Percentiles rank a stretch among this genome's conserved stretches.
Conservation (phyloP, 2,329 filamentous ascomycete species). For the Zymoseptoria ardabiliae region DNA sequence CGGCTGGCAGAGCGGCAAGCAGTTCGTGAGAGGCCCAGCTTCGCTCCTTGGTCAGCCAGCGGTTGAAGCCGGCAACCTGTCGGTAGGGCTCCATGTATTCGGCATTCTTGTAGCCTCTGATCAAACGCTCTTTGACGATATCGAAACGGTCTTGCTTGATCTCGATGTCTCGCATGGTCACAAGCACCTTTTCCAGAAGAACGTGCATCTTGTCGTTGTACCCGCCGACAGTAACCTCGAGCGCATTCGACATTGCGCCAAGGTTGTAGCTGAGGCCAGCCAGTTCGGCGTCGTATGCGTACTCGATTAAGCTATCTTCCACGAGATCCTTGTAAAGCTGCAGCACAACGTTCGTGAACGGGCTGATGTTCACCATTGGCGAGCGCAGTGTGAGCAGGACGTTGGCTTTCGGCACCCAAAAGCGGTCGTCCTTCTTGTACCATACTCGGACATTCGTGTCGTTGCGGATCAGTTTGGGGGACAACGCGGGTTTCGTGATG, state of each 20-base stretch:
- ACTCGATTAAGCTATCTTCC: slow-evolving; percentile 80
- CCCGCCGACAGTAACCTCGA: slow-evolving; percentile 73
- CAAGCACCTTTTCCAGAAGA: slow-evolving; percentile 78
- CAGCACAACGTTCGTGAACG: slow-evolving; percentile 69
- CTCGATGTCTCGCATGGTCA: slow-evolving; percentile 75
- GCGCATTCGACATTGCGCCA: slow-evolving; percentile 61
- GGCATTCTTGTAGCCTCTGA: slow-evolving; percentile 74
- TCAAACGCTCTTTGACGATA: slow-evolving; percentile 79
- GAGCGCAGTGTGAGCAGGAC: slow-evolving; percentile 74
- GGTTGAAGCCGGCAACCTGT: slow-evolving; percentile 75
- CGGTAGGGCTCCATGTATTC: slow-evolving; percentile 83
- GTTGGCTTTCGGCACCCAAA: slow-evolving; percentile 95
- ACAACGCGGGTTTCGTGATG: slow-evolving; percentile 62
- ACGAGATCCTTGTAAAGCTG: slow-evolving; percentile 79
- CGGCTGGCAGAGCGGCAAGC: slow-evolving; percentile 63
- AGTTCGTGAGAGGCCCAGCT: slow-evolving; percentile 75
- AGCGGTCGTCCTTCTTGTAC: slow-evolving; percentile 98
- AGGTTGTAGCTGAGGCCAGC: slow-evolving; percentile 81
- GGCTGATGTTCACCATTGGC: slow-evolving; percentile 69
- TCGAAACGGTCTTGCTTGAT: slow-evolving; percentile 82
- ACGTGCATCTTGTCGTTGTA: slow-evolving; percentile 97
- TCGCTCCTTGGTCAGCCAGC: slow-evolving; percentile 70
- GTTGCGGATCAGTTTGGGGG: slow-evolving; percentile 77
- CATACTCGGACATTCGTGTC: slow-evolving; percentile 75
- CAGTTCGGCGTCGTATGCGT: slow-evolving; percentile 91